These are phyloP conservation scores for Panus rudis DNA, from an alignment of 768 basidiomycete species.

Conservation along the genomic window DNA sequence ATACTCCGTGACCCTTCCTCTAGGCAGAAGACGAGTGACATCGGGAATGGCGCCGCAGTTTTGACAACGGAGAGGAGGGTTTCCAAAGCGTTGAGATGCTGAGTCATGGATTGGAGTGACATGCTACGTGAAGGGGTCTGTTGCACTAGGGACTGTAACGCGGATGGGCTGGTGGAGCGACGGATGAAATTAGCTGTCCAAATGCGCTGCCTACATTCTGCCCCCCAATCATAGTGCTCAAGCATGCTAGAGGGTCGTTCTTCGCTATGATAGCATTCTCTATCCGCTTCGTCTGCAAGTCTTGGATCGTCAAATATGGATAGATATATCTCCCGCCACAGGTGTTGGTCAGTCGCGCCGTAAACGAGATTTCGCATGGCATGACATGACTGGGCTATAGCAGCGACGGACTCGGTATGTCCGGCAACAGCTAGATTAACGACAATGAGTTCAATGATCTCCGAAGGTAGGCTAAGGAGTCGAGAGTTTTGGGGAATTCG, in stretches of 20 bases:
- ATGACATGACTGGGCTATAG: conserved; percentile 28
- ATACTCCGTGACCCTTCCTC: no score
- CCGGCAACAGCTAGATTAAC: conserved; percentile 17
- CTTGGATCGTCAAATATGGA: conserved; percentile 29
- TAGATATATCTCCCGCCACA: conserved; percentile 35
- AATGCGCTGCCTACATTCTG: conserved; percentile 18
- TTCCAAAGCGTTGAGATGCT: conserved; percentile 20
- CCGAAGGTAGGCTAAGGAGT: conserved; percentile 20
- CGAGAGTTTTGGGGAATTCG: not conserved
- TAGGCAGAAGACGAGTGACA: conserved; percentile 17
- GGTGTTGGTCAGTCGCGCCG: conserved; percentile 23
- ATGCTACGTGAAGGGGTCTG: not conserved
- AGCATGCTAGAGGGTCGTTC: no score
- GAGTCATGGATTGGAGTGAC: conserved; percentile 13
- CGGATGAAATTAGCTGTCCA: conserved; percentile 20
- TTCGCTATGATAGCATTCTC: no score
- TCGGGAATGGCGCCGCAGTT: conserved; percentile 24
- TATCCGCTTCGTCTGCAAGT: not conserved
- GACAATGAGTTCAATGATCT: conserved; percentile 31
- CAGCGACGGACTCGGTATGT: conserved; percentile 21
- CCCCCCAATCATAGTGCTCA: conserved; percentile 19
- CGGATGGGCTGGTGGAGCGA: conserved; percentile 4
- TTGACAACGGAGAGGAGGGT: conserved; percentile 28
- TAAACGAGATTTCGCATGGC: conserved; percentile 25
- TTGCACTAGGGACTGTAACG: no score